phyloP scores from a whole-genome alignment of 495 filamentous ascomycete species.

The Podospora pseudoanserina region DNA sequence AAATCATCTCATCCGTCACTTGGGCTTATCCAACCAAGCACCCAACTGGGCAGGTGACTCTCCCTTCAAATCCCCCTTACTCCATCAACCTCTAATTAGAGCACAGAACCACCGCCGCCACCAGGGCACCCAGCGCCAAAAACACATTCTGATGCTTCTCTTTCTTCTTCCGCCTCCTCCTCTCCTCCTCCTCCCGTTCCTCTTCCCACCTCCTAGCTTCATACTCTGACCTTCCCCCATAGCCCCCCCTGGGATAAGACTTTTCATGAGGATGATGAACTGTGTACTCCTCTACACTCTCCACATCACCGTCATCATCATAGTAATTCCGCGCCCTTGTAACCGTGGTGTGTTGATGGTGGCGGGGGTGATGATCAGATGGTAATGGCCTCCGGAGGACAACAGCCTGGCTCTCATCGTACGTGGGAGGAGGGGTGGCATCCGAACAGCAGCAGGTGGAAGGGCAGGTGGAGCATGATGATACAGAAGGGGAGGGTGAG shows the following conservation, averaged over 20 bases:
- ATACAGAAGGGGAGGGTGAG: neutral
- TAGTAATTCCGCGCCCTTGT: neutral
- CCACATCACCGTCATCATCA: neutral
- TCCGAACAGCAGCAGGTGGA: neutral
- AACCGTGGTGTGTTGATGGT: neutral
- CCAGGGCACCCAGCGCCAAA: neutral
- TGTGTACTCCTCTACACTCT: neutral
- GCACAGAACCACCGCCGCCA: neutral
- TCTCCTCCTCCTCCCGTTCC: neutral
- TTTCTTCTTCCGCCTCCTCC: neutral
- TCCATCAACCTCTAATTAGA: neutral
- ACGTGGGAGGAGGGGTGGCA: neutral
- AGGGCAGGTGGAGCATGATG: conserved; percentile 1
- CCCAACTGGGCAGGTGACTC: neutral
- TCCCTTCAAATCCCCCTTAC: neutral
- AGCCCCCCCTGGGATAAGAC: neutral
- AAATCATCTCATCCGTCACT: no score
- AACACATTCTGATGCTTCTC: neutral
- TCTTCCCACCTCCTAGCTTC: neutral
- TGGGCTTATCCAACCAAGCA: no score
- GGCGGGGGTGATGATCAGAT: neutral
- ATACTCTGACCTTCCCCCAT: neutral
- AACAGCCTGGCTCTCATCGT: neutral
- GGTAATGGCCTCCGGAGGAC: neutral
- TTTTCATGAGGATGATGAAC: conserved; percentile 1